Base-by-base conservation (phyloP, 352 stramenopile species). In the Globisporangium cederbergense region DNA sequence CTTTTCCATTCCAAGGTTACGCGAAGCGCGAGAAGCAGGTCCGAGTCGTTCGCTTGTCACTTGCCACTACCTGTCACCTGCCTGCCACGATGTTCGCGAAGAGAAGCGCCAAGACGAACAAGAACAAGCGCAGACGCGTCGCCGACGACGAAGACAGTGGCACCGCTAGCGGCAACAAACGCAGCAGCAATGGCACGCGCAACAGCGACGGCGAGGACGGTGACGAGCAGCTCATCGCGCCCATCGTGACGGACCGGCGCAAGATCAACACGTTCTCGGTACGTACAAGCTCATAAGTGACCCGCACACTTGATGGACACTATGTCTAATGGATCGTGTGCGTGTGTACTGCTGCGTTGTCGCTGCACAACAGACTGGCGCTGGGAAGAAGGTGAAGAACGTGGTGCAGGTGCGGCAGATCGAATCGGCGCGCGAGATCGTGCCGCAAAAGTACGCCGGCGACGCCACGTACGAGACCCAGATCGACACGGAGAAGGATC, bases 391-490 rank as follows among this genome's bases (percentile, higher is more conserved):
- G 34, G 60, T 63, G 52, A 83, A 84, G 60, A 91, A 91, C 54
- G 69, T 86, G 50, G 70, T 93, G 32, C 72, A 91, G 57, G 75
- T 70, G 20, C 74, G 58, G 34, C 70, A 83, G 30, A 75, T 93
- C 66, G 77, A 86, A 64, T 94, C 86, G 2, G 77, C 79, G 66
- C 86, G 86, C 34, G 76, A 94, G 66, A 78, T 91, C 50, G 83
- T 93, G 18, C 86, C 81, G 25, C 80, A 93, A 59, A 68, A 86
- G 49, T 94, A 93, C 70, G 86, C 86, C 28, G 86, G 86, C 14
- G 86, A 91, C 51, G 86, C 86, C 57, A 94, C 86, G 38, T 93
- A 94, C 62, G 86, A 94, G 70, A 83, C 67, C 14, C 81, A 94
- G 70, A 94, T 94, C 50, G 86, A 94, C 70, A 94, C 86, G 46